Evolutionary conservation across 495 filamentous ascomycete genomes (phyloP).

Genomic region (Pseudomonodictys pantanalensis): DNA sequence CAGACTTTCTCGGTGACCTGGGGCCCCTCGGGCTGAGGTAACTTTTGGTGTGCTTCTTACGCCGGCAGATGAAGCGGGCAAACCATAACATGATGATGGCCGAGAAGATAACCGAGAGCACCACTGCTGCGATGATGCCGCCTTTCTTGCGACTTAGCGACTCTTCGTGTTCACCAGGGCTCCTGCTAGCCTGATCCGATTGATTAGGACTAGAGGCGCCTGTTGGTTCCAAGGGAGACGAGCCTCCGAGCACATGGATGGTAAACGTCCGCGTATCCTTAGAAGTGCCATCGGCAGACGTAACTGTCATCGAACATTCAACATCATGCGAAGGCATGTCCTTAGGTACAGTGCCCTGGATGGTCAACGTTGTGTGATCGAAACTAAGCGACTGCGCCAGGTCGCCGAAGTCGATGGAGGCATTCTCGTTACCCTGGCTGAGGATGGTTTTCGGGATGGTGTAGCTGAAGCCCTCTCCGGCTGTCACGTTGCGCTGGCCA

Average conservation of each 20-base stretch:
- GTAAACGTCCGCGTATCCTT: conserved; percentile 33
- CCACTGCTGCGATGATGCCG: conserved; percentile 10
- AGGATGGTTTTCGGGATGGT: conserved; percentile 57
- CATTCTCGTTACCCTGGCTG: conserved; percentile 49
- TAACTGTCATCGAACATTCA: conserved; percentile 29
- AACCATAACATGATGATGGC: conserved; percentile 15
- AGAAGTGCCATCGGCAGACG: background rate
- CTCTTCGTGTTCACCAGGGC: background rate
- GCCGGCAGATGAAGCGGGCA: conserved; percentile 13
- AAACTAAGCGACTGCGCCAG: conserved; percentile 67
- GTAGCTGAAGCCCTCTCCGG: conserved; percentile 64
- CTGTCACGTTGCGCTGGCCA: conserved; percentile 52
- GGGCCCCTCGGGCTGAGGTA: conserved; percentile 17
- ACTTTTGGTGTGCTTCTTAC: conserved; percentile 17
- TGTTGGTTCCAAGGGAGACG: conserved; percentile 3
- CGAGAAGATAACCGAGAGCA: conserved; percentile 1
- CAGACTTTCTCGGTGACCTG: conserved; percentile 24
- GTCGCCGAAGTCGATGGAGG: conserved; percentile 54
- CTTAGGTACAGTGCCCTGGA: conserved; percentile 63
- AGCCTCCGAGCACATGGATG: conserved; percentile 11
- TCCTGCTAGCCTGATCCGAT: background rate
- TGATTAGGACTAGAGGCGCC: background rate
- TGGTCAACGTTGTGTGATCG: conserved; percentile 52
- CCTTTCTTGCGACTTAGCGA: background rate
- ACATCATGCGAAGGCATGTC: conserved; percentile 39